phyloP scores from a whole-genome alignment of 2,329 filamentous ascomycete species.

The Colletotrichum siamense region DNA sequence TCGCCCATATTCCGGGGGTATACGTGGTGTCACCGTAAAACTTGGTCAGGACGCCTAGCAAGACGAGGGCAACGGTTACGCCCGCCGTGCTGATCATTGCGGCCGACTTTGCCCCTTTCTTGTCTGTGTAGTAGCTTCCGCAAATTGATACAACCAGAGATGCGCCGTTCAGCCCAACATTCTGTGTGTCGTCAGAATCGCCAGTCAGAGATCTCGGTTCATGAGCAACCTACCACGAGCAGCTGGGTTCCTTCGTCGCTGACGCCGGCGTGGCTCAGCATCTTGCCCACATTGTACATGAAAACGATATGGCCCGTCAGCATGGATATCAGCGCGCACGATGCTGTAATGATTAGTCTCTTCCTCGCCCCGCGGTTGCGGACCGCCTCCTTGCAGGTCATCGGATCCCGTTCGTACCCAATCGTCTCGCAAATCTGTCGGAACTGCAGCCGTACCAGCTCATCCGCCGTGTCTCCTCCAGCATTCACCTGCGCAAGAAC shows the following conservation, averaged over 20 bases:
- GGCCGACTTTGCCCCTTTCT: neutral
- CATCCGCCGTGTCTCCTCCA: neutral
- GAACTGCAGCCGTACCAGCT: conserved; percentile 1
- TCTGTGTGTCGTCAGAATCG: neutral
- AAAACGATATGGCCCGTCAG: neutral
- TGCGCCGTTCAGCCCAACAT: neutral
- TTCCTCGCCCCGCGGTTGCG: neutral
- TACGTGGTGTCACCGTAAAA: neutral
- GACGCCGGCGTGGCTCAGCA: neutral
- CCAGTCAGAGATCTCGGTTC: fast-evolving
- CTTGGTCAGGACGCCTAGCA: neutral
- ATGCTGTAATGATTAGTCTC: neutral
- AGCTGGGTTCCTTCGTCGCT: neutral
- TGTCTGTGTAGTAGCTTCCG: neutral
- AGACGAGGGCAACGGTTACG: neutral
- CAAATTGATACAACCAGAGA: neutral
- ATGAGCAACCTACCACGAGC: neutral
- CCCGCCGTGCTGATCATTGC: neutral
- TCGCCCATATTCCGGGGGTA: neutral
- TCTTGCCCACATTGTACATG: neutral
- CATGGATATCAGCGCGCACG: neutral
- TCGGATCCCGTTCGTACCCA: neutral
- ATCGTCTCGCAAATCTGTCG: conserved; percentile 3
- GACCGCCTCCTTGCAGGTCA: neutral
- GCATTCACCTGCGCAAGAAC: neutral